Evolutionary conservation across 495 filamentous ascomycete species (phyloP).

Genomic region (Astrothelium macrocarpum): DNA sequence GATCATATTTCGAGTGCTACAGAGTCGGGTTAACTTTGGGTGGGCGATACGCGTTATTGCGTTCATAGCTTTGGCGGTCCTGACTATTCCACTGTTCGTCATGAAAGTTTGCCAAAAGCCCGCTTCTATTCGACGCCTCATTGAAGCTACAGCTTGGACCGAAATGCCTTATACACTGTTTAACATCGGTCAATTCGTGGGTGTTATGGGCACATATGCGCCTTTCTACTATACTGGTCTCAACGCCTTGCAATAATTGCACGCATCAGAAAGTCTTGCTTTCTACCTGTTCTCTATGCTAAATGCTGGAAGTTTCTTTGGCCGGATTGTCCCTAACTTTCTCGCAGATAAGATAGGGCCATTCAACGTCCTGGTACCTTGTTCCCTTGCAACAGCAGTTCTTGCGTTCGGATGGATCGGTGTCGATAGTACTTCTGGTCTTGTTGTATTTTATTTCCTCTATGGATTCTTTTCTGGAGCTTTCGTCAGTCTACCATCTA

Average conservation of each 20-base stretch:
- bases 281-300: conserved; percentile 42
- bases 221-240: conserved; percentile 37
- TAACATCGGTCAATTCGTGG: conserved; percentile 25
- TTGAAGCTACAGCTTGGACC: conserved; percentile 32
- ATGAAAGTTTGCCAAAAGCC: conserved; percentile 45
- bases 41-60: conserved; percentile 20
- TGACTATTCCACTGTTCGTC: conserved; percentile 43
- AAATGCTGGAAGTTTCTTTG: conserved; percentile 38
- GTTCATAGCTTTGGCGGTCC: conserved; percentile 34
- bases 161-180: conserved; percentile 33
- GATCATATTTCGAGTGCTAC: conserved; percentile 13
- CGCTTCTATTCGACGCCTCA: conserved; percentile 23
- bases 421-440: conserved; percentile 24
- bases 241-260: conserved; percentile 18
- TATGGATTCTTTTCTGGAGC: conserved; percentile 37
- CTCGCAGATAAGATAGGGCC: conserved; percentile 35
- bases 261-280: conserved; percentile 19
- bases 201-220: conserved; percentile 34
- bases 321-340: conserved; percentile 37
- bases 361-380: conserved; percentile 28
- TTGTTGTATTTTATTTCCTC: conserved; percentile 34
- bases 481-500: conserved; percentile 28
- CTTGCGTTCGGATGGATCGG: conserved; percentile 32
- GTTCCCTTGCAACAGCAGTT: conserved; percentile 25
- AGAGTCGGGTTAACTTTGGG: background rate